phyloP scores from a whole-genome alignment of 1,139 yeast genomes.

The Candida tropicalis region DNA sequence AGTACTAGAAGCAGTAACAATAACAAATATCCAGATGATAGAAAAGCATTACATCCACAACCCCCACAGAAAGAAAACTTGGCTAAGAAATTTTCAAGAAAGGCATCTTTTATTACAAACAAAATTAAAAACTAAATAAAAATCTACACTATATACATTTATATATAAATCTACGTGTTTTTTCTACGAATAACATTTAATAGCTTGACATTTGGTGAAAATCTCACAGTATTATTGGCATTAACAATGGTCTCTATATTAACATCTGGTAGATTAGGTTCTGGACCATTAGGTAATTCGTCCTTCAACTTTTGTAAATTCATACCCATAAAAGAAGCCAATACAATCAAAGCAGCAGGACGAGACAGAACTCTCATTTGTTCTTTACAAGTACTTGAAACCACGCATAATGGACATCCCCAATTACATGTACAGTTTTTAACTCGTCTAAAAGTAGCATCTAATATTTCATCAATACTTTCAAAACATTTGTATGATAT shows the following conservation, averaged over 20 bases:
- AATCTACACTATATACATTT: not conserved
- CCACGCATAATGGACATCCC: slow-evolving; percentile 91
- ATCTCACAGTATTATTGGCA: slow-evolving; percentile 52
- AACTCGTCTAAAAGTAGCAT: slow-evolving; percentile 60
- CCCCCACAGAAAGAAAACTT: slow-evolving; percentile 26
- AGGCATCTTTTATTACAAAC: slow-evolving; percentile 33
- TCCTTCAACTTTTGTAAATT: slow-evolving; percentile 42
- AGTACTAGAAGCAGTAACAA: not conserved
- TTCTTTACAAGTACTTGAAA: slow-evolving; percentile 79
- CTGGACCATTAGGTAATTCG: slow-evolving; percentile 76
- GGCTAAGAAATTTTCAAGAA: slow-evolving; percentile 33
- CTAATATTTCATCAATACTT: slow-evolving; percentile 65
- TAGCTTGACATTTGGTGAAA: slow-evolving; percentile 61
- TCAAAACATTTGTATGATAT: slow-evolving; percentile 78
- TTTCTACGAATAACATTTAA: slow-evolving; percentile 39
- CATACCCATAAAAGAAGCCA: slow-evolving; percentile 53
- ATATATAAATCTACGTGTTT: slow-evolving; percentile 3
- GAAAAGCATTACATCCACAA: not conserved
- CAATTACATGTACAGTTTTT: slow-evolving; percentile 72
- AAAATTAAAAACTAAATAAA: slow-evolving; percentile 20
- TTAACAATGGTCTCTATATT: slow-evolving; percentile 69
- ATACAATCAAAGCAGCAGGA: slow-evolving; percentile 77
- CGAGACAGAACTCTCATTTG: slow-evolving; percentile 81
- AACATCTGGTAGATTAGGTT: slow-evolving; percentile 71
- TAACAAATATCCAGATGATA: not conserved